Evolutionary conservation across 2,329 filamentous ascomycete genomes (phyloP).

Genomic region (Penicillium glabrum): DNA sequence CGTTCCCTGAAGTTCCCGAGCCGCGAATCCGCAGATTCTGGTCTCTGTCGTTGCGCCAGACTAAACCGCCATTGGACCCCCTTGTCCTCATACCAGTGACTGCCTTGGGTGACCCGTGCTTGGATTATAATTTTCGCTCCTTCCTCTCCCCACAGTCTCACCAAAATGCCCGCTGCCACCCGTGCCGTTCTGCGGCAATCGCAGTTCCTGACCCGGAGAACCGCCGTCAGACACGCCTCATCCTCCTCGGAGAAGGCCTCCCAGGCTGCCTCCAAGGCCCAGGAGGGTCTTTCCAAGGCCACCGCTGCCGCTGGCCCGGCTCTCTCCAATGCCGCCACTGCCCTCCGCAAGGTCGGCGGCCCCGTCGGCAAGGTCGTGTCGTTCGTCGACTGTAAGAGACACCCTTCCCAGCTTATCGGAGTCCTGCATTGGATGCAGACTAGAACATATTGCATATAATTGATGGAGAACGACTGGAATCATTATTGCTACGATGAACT

Average conservation of each 20-base stretch:
- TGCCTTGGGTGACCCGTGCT: slow-evolving; percentile 23
- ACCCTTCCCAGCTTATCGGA: background rate
- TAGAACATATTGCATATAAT: background rate
- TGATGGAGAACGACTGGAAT: background rate
- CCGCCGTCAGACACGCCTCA: slow-evolving; percentile 48
- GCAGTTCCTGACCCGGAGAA: slow-evolving; percentile 47
- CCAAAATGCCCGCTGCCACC: slow-evolving; percentile 47
- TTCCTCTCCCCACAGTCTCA: slow-evolving; percentile 25
- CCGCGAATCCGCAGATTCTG: slow-evolving; percentile 40
- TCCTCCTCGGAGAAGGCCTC: slow-evolving; percentile 49
- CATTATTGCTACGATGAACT: slow-evolving; percentile 1
- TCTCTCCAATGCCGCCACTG: slow-evolving; percentile 69
- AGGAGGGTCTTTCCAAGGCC: slow-evolving; percentile 79
- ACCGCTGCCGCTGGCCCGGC: slow-evolving; percentile 76
- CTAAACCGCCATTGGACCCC: slow-evolving; percentile 41
- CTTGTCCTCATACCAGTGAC: slow-evolving; percentile 32
- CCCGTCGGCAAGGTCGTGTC: slow-evolving; percentile 75
- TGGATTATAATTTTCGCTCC: slow-evolving; percentile 28
- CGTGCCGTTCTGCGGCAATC: slow-evolving; percentile 49
- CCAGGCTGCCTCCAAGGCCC: slow-evolving; percentile 61
- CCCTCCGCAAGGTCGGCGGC: slow-evolving; percentile 76
- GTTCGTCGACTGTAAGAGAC: slow-evolving; percentile 78
- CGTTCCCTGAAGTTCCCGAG: slow-evolving; percentile 45
- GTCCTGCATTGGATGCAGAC: background rate
- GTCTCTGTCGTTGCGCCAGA: slow-evolving; percentile 37